These are phyloP conservation scores for Cladosporium austrohemisphaericum DNA, from an alignment of 2,329 filamentous ascomycete species.

Conservation along the genomic window DNA sequence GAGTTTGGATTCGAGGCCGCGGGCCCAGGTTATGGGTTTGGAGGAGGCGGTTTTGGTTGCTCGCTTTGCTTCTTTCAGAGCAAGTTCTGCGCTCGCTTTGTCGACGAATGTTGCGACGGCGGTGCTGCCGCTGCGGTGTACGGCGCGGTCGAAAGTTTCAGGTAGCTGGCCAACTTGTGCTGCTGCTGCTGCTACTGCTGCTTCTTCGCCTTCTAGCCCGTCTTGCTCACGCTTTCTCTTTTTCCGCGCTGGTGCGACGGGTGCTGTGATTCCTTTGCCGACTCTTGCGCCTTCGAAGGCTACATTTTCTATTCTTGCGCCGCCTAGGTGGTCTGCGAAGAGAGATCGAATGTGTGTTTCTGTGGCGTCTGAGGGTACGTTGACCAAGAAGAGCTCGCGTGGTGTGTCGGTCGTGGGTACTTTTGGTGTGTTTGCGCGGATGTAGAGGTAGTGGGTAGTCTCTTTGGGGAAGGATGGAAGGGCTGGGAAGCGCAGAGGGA, in stretches of 20 bases:
- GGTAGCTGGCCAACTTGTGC: constrained; percentile 56
- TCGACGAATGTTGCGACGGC: constrained; percentile 84
- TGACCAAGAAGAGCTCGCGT: constrained; percentile 85
- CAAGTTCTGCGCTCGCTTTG: constrained; percentile 68
- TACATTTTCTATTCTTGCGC: constrained; percentile 73
- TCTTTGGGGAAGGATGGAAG: constrained; percentile 59
- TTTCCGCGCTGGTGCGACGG: constrained; percentile 41
- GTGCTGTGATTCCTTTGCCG: constrained; percentile 35
- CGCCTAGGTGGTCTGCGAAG: constrained; percentile 70
- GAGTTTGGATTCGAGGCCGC: constrained; percentile 54
- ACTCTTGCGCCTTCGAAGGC: constrained; percentile 65
- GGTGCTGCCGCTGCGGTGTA: constrained; percentile 71
- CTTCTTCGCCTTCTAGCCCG: constrained; percentile 32
- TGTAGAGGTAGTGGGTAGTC: constrained; percentile 77
- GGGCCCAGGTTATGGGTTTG: constrained; percentile 65
- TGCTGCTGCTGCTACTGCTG: constrained; percentile 36
- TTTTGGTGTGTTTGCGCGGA: constrained; percentile 78
- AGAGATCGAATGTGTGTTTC: constrained; percentile 71
- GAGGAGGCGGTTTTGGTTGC: constrained; percentile 53
- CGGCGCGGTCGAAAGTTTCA: constrained; percentile 65
- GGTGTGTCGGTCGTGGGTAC: constrained; percentile 68
- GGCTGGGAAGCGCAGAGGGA: constrained; percentile 65
- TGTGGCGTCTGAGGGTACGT: constrained; percentile 80
- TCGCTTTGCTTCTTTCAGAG: constrained; percentile 69
- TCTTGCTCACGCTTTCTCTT: constrained; percentile 53